phyloP scores from a whole-genome alignment of 352 stramenopile genomes.

The Globisporangium paroecandrum region DNA sequence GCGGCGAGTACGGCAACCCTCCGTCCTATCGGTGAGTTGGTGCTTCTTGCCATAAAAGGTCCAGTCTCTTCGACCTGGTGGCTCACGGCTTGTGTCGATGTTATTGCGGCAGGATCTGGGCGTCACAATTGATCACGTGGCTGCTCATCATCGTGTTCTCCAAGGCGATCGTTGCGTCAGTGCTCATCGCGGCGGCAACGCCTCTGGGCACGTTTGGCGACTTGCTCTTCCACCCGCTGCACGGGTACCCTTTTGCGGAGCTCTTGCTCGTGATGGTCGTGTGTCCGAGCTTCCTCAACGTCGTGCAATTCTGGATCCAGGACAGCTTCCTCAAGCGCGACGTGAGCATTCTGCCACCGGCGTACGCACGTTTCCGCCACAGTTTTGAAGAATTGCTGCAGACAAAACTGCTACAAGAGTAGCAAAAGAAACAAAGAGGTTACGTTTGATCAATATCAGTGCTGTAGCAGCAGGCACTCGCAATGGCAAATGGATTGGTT shows the following conservation, averaged over 20 bases:
- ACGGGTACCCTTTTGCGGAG: conserved; percentile 61
- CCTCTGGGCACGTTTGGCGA: conserved; percentile 58
- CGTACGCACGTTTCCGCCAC: conserved; percentile 61
- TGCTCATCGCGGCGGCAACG: conserved; percentile 49
- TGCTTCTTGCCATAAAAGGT: not conserved
- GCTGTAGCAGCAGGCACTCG: not conserved
- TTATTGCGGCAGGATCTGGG: conserved; percentile 38
- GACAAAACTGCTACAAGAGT: conserved; percentile 53
- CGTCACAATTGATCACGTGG: conserved; percentile 55
- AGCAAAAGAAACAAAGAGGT: not conserved
- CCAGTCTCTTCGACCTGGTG: not conserved
- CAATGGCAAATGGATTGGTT: not conserved
- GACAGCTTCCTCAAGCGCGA: conserved; percentile 83
- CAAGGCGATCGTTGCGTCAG: conserved; percentile 73
- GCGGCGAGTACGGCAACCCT: conserved; percentile 70
- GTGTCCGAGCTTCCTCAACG: conserved; percentile 81
- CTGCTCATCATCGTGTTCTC: conserved; percentile 76
- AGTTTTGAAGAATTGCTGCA: conserved; percentile 69
- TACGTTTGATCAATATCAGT: not conserved
- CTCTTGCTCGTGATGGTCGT: conserved; percentile 79
- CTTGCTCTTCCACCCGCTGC: conserved; percentile 60
- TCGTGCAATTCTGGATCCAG: conserved; percentile 86
- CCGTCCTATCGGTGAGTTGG: conserved; percentile 47
- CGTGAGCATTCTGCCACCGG: conserved; percentile 48
- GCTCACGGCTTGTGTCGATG: conserved; percentile 3